phyloP scores from a whole-genome alignment of 2,329 filamentous ascomycete genomes.

The Xylaria sp. region DNA sequence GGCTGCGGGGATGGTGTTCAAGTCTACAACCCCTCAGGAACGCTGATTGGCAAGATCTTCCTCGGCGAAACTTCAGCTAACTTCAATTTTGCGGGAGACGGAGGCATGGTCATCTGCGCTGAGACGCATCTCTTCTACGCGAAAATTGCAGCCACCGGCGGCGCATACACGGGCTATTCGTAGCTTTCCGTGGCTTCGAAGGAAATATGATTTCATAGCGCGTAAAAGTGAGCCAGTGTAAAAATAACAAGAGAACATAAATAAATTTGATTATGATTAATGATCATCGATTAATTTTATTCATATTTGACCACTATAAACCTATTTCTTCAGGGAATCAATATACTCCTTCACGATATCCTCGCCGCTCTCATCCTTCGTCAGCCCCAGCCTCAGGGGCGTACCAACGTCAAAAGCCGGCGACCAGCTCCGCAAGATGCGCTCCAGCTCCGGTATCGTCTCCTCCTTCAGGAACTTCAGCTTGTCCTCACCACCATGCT shows the following conservation, averaged over 20 bases:
- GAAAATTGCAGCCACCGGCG: constrained; percentile 48
- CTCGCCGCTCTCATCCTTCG: constrained; percentile 63
- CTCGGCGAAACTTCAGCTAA: constrained; percentile 59
- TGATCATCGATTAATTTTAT: not conserved
- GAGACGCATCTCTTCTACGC: constrained; percentile 56
- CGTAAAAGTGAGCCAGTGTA: not conserved
- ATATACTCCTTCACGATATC: constrained; percentile 67
- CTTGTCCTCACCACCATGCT: constrained; percentile 66
- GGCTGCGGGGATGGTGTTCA: constrained; percentile 63
- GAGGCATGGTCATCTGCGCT: constrained; percentile 56
- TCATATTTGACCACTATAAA: not conserved
- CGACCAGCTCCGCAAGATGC: constrained; percentile 70
- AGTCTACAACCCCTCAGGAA: constrained; percentile 61
- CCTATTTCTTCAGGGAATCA: constrained; percentile 50
- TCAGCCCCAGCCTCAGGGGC: constrained; percentile 62
- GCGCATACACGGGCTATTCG: constrained; percentile 29
- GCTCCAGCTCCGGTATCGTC: constrained; percentile 64
- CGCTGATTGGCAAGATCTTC: constrained; percentile 67
- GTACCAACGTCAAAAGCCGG: constrained; percentile 65
- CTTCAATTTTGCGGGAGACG: constrained; percentile 60
- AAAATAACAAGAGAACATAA: not conserved
- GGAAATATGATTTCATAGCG: not conserved
- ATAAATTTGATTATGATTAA: not conserved
- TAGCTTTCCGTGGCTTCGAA: not conserved
- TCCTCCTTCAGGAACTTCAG: constrained; percentile 65